These are phyloP conservation scores for Lentithecium fluviatile DNA, from an alignment of 495 filamentous ascomycete genomes.

Conservation along the genomic window DNA sequence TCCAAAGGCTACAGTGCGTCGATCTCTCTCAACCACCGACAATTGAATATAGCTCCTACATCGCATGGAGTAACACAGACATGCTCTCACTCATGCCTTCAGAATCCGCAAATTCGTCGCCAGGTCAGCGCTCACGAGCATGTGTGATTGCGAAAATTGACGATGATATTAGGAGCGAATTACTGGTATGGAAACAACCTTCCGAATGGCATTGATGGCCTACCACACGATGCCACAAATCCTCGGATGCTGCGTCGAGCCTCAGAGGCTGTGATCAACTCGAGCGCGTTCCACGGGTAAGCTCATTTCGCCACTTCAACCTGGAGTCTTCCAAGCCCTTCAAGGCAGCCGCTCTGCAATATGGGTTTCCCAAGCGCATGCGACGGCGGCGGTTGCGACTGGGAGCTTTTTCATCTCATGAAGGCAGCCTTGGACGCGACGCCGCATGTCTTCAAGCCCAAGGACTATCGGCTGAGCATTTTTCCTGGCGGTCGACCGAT, in stretches of 20 bases:
- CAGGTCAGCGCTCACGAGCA: constrained; percentile 10
- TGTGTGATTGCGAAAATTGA: background rate
- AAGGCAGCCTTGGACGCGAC: no score
- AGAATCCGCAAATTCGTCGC: constrained; percentile 20
- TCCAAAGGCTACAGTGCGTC: background rate
- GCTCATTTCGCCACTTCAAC: background rate
- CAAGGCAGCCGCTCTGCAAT: no score
- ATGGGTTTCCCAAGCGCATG: no score
- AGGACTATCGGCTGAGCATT: no score
- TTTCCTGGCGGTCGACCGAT: no score
- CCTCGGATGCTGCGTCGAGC: constrained; percentile 15
- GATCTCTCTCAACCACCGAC: background rate
- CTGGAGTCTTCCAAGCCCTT: background rate
- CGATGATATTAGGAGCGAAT: constrained; percentile 10
- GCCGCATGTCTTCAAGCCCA: no score
- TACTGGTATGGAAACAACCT: constrained; percentile 27
- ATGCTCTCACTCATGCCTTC: constrained; percentile 34
- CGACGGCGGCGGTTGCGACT: no score
- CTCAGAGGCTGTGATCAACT: constrained; percentile 9
- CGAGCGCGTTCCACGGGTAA: constrained; percentile 15
- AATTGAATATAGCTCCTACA: background rate
- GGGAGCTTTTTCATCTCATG: no score
- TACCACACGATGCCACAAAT: constrained; percentile 10
- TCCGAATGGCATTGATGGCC: constrained; percentile 6
- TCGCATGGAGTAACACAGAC: constrained; percentile 10